phyloP scores from a whole-genome alignment of 2,329 filamentous ascomycete genomes.

The Cadophora malorum region DNA sequence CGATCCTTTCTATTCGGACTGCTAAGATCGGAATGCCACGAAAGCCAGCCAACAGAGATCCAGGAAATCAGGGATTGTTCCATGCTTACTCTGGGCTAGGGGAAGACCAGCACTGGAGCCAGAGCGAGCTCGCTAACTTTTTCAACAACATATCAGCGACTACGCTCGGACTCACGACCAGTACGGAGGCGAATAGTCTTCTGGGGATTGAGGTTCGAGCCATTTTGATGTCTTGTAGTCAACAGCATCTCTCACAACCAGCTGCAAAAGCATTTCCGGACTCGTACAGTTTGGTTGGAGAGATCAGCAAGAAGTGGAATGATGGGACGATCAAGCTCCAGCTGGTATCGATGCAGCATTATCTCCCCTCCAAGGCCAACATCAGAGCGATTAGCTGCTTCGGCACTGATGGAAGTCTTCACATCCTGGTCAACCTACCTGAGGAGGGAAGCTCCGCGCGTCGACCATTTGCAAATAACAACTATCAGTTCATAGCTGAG shows the following conservation, averaged over 20 bases:
- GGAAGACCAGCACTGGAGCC: slow-evolving; percentile 18
- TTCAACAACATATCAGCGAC: slow-evolving; percentile 1
- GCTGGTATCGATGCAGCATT: slow-evolving; percentile 12
- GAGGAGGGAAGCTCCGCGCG: slow-evolving; percentile 18
- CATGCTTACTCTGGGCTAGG: slow-evolving; percentile 15
- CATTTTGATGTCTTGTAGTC: slow-evolving; percentile 19
- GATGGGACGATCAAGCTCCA: slow-evolving; percentile 19
- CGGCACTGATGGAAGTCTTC: slow-evolving; percentile 7
- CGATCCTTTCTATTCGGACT: slow-evolving; percentile 5
- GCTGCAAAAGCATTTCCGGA: slow-evolving; percentile 19
- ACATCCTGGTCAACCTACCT: slow-evolving; percentile 10
- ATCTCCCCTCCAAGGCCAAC: slow-evolving; percentile 2
- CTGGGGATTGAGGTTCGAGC: slow-evolving; percentile 20
- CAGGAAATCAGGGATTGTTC: slow-evolving; percentile 2
- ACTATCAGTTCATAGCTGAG: slow-evolving; percentile 21
- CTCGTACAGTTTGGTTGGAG: slow-evolving; percentile 15
- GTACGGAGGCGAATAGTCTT: slow-evolving; percentile 18
- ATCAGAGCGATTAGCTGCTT: slow-evolving; percentile 20
- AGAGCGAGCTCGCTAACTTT: slow-evolving; percentile 16
- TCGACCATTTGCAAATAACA: slow-evolving; percentile 16
- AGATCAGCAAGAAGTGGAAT: slow-evolving; percentile 23
- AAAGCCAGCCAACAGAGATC: slow-evolving; percentile 3
- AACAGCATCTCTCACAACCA: slow-evolving; percentile 13
- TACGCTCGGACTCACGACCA: neutral
- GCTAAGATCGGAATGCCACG: slow-evolving; percentile 15